Base-by-base conservation (phyloP, 306 rosid species). In the Mucuna pruriens region DNA sequence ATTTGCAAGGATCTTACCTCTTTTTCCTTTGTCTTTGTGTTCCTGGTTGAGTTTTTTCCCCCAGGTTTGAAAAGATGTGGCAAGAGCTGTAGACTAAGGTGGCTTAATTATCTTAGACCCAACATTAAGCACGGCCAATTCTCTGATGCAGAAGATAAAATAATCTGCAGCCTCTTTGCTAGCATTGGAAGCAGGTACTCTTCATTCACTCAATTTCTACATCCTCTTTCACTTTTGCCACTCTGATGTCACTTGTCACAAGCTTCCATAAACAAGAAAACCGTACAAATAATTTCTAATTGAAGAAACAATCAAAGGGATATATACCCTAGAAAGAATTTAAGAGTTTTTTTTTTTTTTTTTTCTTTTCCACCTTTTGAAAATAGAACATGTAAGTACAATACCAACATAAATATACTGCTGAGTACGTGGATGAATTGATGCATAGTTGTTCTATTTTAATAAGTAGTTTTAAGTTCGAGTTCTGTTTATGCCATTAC, bases 31-130 rank as follows among this genome's bases (percentile, higher is more conserved):
- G 74, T 17, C 23, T 46, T 58, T 72, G 57, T 31, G 17, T 40
- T 49, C 19, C 44, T 70, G 40, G 36, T 64, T 74, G 52, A 17
- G n/a, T 83, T 83, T 80, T 66, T 78, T 33, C 0, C 9, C 9
- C 3, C 85, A 95, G 98, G 95, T 82, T 91, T 95, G 25, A 91
- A 61, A 89, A 92, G 98, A 78, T 95, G 98, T 82, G 98, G 98
- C 39, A 95, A 95, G 83, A 95, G 98, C 61, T 95, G 98, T 84
- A 90, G 98, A 81, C 77, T 95, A 6, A 90, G 98, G 80, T 95
- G 98, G 98, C 92, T 95, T 12, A 95, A 95, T 86, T 95, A 95
- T 91, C 94, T 95, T 6, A 88, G 98, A 33, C 98, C 98, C 71
- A 86, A 95, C 82, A 92, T 95, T 77, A 92, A 91, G 62, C 98